Base-by-base conservation (phyloP, 164 flowering plant species). In the Liquidambar formosana region DNA sequence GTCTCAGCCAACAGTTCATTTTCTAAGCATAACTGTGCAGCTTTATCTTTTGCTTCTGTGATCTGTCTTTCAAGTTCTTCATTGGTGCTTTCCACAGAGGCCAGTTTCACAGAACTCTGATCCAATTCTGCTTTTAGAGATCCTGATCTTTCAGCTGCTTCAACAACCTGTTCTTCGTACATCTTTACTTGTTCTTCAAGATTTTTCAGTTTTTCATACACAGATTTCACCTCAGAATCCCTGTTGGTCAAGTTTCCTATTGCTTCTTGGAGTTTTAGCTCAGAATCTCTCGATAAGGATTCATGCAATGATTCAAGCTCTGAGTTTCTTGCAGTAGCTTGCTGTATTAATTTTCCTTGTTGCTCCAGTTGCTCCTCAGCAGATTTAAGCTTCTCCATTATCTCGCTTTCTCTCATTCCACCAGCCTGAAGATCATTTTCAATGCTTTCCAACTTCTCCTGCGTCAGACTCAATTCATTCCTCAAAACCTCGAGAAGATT, bases 1-100 rank as follows among this genome's bases (percentile, higher is more conserved):
- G 95, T 88, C 73, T 86, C 89, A 46, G 80, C 82, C 63, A 93
- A 81, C 61, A 85, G 53, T 68, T 83, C 86, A 61, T 83, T 88
- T 68, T 90, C 97, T n/a, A 94, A 85, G 28, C 52, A 60, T 25
- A 85, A 82, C 76, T 83, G 85, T 9, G 80, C 77, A 73, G 78
- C 79, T 76, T 76, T 87, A n/a, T 68, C 73, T 80, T 89, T 90
- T 33, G 82, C 83, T 82, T 85, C 90, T 52, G 45, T 51, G 16
- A 89, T 68, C 80, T 78, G 77, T 61, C 66, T 76, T 53, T 66
- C 77, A 10, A 89, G 89, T 63, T 86, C 89, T 44, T 81, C 92
- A 76, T 81, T 79, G 26, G 75, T 68, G 59, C 67, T 77, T 70
- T 90, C 91, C 21, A 83, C 46, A 67, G 80, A 58, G 21, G 78